Evolutionary conservation across 441 rosid genomes (phyloP).

Genomic region (Croton laevigatus): DNA sequence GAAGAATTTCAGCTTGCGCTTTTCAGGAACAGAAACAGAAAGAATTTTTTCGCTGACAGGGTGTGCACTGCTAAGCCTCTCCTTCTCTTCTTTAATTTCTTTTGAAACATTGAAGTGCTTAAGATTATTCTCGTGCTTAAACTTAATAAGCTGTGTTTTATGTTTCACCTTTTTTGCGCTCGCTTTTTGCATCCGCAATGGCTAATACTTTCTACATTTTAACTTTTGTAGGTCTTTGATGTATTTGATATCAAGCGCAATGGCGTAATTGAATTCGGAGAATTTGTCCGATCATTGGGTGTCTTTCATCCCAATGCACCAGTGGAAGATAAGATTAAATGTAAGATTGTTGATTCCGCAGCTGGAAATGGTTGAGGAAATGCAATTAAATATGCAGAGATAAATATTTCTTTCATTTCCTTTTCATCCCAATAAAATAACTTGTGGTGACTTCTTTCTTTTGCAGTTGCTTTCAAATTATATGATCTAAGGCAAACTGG

Average conservation of each 20-base stretch:
- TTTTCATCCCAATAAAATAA: conserved; percentile 6
- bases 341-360: conserved; percentile 35
- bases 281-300: conserved; percentile 78
- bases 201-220: neutral
- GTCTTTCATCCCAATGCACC: conserved; percentile 78
- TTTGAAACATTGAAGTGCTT: neutral
- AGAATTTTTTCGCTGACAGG: conserved; percentile 84
- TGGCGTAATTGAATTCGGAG: conserved; percentile 88
- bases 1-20: conserved; percentile 91
- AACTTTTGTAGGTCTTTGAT: conserved; percentile 58
- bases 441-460: conserved; percentile 3
- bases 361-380: neutral
- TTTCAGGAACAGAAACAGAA: conserved; percentile 63
- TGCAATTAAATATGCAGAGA: neutral
- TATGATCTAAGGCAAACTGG: conserved; percentile 86
- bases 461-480: conserved; percentile 80
- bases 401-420: neutral
- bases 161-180: neutral
- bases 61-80: conserved; percentile 29
- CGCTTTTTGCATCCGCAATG: neutral
- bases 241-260: conserved; percentile 84
- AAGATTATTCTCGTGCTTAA: neutral
- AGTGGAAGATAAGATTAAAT: conserved; percentile 55
- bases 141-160: neutral
- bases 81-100: neutral